Conservation (phyloP, 495 filamentous ascomycete genomes). For the Aspergillus sparsus region DNA sequence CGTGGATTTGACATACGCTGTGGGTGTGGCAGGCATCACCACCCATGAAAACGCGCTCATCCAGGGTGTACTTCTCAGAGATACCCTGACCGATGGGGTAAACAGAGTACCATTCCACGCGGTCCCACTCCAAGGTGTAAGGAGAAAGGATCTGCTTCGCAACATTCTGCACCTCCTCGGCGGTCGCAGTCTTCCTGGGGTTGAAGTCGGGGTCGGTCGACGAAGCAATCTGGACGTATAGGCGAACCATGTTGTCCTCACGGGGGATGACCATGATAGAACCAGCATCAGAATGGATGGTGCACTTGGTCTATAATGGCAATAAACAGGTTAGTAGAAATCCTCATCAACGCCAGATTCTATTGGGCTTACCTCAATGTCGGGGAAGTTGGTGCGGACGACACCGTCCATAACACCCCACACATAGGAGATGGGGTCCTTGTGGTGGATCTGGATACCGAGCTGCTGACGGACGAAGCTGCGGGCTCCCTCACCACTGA, state of each 20-base stretch:
- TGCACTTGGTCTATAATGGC: slow-evolving; percentile 83
- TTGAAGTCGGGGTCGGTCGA: slow-evolving; percentile 61
- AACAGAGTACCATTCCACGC: slow-evolving; percentile 62
- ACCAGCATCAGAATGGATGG: slow-evolving; percentile 63
- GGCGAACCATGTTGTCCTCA: slow-evolving; percentile 74
- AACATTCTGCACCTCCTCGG: slow-evolving; percentile 60
- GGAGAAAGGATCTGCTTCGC: slow-evolving; percentile 64
- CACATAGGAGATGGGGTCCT: slow-evolving; percentile 64
- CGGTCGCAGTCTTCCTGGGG: slow-evolving; percentile 52
- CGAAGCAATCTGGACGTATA: slow-evolving; percentile 74
- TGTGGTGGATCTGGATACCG: slow-evolving; percentile 59
- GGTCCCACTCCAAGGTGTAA: slow-evolving; percentile 57
- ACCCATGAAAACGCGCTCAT: slow-evolving; percentile 60
- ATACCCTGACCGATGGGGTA: slow-evolving; percentile 66
- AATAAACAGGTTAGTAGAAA: slow-evolving; percentile 5
- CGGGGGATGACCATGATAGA: slow-evolving; percentile 79
- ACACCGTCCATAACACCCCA: slow-evolving; percentile 89
- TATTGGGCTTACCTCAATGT: slow-evolving; percentile 60
- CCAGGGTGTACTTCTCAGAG: slow-evolving; percentile 59
- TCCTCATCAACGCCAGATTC: background rate
- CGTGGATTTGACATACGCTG: slow-evolving; percentile 48
- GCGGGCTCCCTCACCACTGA: slow-evolving; percentile 65
- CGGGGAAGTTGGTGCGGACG: slow-evolving; percentile 77
- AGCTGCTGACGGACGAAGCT: slow-evolving; percentile 63
- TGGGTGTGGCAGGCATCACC: slow-evolving; percentile 68